These are phyloP conservation scores for Flaveria robusta DNA, from an alignment of 129 eudicot genomes.

Conservation along the genomic window DNA sequence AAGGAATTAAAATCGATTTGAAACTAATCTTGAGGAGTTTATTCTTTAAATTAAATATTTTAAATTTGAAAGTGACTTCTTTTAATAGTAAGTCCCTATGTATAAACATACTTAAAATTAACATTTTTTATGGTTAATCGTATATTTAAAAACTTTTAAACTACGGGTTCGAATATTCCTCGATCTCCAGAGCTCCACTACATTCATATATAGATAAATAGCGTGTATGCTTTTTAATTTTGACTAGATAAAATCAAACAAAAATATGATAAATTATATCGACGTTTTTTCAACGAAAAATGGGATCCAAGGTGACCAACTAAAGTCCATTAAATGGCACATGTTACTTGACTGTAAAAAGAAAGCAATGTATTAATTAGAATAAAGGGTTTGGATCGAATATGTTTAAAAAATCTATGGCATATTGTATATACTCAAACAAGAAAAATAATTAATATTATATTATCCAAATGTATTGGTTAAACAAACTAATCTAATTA, in stretches of 20 bases:
- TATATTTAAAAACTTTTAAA: not conserved
- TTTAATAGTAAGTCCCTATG: too few species aligned
- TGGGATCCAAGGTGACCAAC: conserved; percentile 22
- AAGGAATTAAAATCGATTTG: too few species aligned
- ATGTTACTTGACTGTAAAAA: conserved; percentile 30
- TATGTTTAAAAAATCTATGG: not conserved
- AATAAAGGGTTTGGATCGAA: not conserved
- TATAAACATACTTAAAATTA: too few species aligned
- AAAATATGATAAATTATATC: not conserved
- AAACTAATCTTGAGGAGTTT: too few species aligned
- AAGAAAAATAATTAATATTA: not conserved
- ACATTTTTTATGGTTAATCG: too few species aligned
- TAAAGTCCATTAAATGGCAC: conserved; percentile 29
- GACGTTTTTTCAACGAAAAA: not conserved
- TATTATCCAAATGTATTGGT: not conserved
- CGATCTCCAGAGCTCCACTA: not conserved
- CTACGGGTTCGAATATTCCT: not conserved
- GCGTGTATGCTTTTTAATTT: not conserved
- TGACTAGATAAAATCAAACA: not conserved
- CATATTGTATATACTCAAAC: not conserved
- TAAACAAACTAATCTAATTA: too few species aligned
- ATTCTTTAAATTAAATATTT: too few species aligned
- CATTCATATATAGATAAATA: not conserved
- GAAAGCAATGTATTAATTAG: conserved; percentile 16
- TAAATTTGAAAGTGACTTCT: too few species aligned